Conservation (phyloP, 192 early-diverging fungal species). For the Dissophora ornata region DNA sequence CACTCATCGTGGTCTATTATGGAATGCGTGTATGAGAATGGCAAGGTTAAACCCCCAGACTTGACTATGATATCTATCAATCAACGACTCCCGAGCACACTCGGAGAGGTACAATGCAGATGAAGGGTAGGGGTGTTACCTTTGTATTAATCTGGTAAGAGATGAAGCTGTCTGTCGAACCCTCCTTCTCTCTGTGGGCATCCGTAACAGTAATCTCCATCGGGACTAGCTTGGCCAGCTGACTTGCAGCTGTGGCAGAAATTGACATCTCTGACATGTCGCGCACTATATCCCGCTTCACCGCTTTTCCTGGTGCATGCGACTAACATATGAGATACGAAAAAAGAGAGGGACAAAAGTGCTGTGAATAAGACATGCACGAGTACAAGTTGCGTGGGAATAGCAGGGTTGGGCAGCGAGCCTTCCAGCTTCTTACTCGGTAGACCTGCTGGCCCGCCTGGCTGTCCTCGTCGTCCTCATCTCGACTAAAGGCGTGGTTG, state of each 20-base stretch:
- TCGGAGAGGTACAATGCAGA: neutral
- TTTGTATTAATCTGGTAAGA: constrained; percentile 86
- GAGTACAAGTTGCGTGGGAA: no score
- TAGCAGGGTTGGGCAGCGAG: no score
- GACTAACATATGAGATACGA: constrained; percentile 8
- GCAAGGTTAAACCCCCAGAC: no score
- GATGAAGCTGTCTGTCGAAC: constrained; percentile 81
- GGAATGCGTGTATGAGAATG: no score
- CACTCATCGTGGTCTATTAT: constrained; percentile 68
- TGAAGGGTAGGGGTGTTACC: constrained; percentile 52
- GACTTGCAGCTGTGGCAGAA: constrained; percentile 21
- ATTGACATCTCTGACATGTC: constrained; percentile 23
- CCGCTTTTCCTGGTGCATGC: constrained; percentile 44
- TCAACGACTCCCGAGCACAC: no score
- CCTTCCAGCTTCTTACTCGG: constrained; percentile 15
- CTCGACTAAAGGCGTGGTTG: constrained; percentile 2
- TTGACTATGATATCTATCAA: no score
- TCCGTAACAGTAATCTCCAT: constrained; percentile 78
- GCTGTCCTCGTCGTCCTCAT: constrained; percentile 15
- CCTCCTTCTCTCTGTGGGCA: constrained; percentile 92
- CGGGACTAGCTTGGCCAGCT: constrained; percentile 39
- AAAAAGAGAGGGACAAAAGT: neutral
- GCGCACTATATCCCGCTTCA: constrained; percentile 26
- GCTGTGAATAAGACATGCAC: neutral
- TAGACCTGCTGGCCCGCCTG: constrained; percentile 12